Conservation (phyloP, 192 early-diverging fungal species). For the Obelidium mucronatum region DNA sequence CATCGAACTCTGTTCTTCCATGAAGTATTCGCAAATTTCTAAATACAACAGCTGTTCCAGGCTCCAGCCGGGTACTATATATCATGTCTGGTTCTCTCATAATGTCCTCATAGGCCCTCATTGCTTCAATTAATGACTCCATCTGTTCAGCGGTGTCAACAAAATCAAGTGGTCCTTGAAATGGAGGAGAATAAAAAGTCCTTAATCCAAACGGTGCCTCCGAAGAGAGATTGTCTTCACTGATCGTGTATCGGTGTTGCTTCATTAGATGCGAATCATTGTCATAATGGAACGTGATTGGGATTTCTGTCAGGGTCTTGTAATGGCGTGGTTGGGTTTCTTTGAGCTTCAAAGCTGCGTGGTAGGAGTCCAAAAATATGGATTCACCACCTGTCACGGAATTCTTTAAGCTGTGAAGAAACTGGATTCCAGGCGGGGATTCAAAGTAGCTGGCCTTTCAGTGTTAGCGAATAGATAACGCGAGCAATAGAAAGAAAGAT, state of each 20-base stretch:
- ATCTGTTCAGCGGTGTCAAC: constrained; percentile 51
- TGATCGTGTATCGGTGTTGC: constrained; percentile 73
- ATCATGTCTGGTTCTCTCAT: constrained; percentile 64
- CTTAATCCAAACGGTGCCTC: constrained; percentile 40
- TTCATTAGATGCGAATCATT: constrained; percentile 80
- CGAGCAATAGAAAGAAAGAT: background rate
- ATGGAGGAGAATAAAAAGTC: constrained; percentile 84
- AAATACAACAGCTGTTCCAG: constrained; percentile 79
- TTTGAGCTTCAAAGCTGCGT: constrained; percentile 70
- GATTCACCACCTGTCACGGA: constrained; percentile 71
- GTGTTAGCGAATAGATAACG: background rate
- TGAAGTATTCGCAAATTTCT: constrained; percentile 82
- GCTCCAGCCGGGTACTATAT: constrained; percentile 66
- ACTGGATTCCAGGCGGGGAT: constrained; percentile 79
- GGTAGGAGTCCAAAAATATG: constrained; percentile 79
- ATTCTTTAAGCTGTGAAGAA: constrained; percentile 81
- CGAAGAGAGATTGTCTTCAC: constrained; percentile 48
- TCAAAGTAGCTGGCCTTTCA: constrained; percentile 86
- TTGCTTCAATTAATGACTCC: constrained; percentile 69
- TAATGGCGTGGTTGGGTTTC: constrained; percentile 65
- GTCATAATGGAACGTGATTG: constrained; percentile 82
- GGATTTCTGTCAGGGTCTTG: constrained; percentile 58
- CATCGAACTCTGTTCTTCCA: constrained; percentile 77
- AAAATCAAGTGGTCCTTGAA: constrained; percentile 76
- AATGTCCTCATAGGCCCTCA: constrained; percentile 64